These are phyloP conservation scores for Mycena sanguinolenta DNA, from an alignment of 768 basidiomycete genomes.

Conservation along the genomic window DNA sequence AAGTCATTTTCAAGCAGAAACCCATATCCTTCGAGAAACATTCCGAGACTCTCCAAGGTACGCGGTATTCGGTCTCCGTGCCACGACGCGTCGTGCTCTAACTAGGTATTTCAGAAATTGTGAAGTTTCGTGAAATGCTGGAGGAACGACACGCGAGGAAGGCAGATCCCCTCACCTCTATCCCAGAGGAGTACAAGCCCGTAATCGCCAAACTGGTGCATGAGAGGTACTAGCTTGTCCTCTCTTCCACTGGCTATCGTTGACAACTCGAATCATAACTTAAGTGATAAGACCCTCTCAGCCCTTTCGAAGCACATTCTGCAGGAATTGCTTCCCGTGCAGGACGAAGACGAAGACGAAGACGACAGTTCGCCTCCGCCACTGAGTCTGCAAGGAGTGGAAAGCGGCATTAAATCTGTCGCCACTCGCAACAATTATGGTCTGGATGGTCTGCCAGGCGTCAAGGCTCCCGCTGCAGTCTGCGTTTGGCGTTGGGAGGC, in stretches of 20 bases:
- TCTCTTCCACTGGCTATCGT: background rate
- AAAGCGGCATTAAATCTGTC: conserved; percentile 72
- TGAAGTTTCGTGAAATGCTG: conserved; percentile 81
- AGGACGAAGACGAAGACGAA: conserved; percentile 73
- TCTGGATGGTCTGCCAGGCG: conserved; percentile 64
- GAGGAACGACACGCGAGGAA: conserved; percentile 63
- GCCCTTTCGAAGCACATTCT: conserved; percentile 79
- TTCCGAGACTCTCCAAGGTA: conserved; percentile 87
- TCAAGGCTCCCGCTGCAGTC: conserved; percentile 71
- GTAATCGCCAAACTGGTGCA: conserved; percentile 87
- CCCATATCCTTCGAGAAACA: conserved; percentile 79
- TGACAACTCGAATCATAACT: conserved; percentile 17
- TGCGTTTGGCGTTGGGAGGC: conserved; percentile 93
- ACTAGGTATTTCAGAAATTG: conserved; percentile 66
- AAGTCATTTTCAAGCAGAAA: conserved; percentile 83
- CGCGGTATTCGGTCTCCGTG: conserved; percentile 19
- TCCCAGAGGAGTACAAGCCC: conserved; percentile 79
- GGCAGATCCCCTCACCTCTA: conserved; percentile 63
- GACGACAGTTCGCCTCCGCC: conserved; percentile 53
- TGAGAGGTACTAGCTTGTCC: conserved; percentile 72
- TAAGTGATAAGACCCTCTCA: conserved; percentile 79
- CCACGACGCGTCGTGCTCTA: background rate
- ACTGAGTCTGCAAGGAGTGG: conserved; percentile 69
- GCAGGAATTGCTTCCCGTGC: conserved; percentile 73
- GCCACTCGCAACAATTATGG: conserved; percentile 87